A percentile compares a stretch with the other conserved stretches of the same genome.
Conservation (phyloP, 2,329 filamentous ascomycete genomes). For the Myriosclerotinia duriaeana region DNA sequence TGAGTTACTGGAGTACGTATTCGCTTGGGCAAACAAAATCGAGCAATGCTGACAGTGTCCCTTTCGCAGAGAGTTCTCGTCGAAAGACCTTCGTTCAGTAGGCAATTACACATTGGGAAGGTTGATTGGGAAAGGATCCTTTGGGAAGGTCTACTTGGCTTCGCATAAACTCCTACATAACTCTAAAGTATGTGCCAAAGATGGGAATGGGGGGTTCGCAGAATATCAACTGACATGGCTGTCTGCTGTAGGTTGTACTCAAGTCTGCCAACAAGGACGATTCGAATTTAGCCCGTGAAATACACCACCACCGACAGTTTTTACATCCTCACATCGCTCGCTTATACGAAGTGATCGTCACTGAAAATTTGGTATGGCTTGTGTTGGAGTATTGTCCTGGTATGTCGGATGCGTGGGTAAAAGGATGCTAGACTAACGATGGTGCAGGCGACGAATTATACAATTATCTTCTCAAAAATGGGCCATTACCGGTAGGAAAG, state of each 20-base stretch:
- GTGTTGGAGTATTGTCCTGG: conserved; percentile 95
- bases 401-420: conserved; percentile 44
- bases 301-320: conserved; percentile 97
- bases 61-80: conserved; percentile 78
- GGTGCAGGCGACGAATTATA: conserved; percentile 88
- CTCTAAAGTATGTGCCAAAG: conserved; percentile 69
- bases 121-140: conserved; percentile 95
- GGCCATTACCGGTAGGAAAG: conserved; percentile 78
- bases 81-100: conserved; percentile 84
- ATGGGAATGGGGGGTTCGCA: conserved; percentile 22
- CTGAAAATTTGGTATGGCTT: conserved; percentile 91
- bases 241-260: conserved; percentile 73
- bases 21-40: neutral
- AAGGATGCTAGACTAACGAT: conserved; percentile 36
- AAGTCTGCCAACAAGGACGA: conserved; percentile 97
- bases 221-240: conserved; percentile 16
- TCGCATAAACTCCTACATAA: conserved; percentile 97
- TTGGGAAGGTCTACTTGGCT: conserved; percentile 96
- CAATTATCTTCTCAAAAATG: conserved; percentile 88
- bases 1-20: conserved; percentile 83
- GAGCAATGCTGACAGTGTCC: conserved; percentile 33
- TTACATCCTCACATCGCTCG: conserved; percentile 95
- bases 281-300: conserved; percentile 92
- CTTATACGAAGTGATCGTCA: conserved; percentile 97
- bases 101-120: conserved; percentile 92